Conservation (phyloP, 177 flowering plant genomes). For the Telopea speciosissima region DNA sequence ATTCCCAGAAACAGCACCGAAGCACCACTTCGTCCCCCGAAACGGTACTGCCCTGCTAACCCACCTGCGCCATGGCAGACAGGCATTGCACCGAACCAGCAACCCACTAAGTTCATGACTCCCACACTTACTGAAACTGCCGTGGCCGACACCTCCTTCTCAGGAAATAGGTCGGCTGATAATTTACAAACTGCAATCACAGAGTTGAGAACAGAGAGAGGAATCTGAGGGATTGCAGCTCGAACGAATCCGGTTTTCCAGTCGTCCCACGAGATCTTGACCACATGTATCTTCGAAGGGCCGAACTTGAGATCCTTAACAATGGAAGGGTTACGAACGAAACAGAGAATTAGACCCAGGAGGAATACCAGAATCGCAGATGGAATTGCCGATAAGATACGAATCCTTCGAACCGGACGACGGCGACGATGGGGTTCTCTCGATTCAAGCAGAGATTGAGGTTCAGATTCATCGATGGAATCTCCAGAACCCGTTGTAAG, state of each 20-base stretch:
- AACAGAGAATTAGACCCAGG: conserved; percentile 52
- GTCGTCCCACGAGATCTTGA: conserved; percentile 64
- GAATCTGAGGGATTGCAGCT: conserved; percentile 83
- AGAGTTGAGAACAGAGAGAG: conserved; percentile 64
- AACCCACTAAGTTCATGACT: conserved; percentile 70
- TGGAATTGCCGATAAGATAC: conserved; percentile 43
- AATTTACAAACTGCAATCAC: conserved; percentile 85
- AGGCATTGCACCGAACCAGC: conserved; percentile 97
- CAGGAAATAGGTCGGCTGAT: conserved; percentile 69
- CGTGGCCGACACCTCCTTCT: conserved; percentile 50
- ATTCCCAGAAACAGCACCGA: conserved; percentile 59
- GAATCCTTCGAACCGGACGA: conserved; percentile 15
- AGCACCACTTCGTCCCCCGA: conserved; percentile 69
- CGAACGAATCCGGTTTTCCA: conserved; percentile 71
- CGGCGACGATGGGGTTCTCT: not conserved
- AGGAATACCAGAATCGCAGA: conserved; percentile 63
- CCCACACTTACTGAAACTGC: conserved; percentile 76
- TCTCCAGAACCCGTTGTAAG: conserved; percentile 61
- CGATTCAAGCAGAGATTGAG: conserved; percentile 4
- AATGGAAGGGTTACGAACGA: conserved; percentile 60
- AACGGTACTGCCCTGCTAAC: conserved; percentile 75
- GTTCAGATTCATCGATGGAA: not conserved
- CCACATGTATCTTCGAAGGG: conserved; percentile 45
- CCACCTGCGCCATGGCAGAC: conserved; percentile 93
- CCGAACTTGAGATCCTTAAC: conserved; percentile 50